Conservation (phyloP, 2,329 filamentous ascomycete genomes). For the Zalaria obscura region DNA sequence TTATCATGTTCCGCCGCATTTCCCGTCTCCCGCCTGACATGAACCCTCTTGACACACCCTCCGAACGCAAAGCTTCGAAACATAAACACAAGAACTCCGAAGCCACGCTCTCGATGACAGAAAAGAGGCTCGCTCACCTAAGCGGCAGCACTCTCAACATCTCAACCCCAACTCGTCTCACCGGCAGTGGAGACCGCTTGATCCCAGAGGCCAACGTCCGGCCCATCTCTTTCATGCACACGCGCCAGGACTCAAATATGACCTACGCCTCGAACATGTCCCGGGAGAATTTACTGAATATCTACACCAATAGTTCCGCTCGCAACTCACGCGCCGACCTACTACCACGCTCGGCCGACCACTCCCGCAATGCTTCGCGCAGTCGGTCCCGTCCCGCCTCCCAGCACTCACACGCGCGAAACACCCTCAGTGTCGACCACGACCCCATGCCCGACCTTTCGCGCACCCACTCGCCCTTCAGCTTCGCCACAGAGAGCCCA, state of each 20-base stretch:
- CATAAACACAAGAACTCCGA: constrained; percentile 65
- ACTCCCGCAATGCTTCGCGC: constrained; percentile 4
- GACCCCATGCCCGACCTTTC: constrained; percentile 3
- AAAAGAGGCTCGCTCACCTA: constrained; percentile 46
- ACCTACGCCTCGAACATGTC: constrained; percentile 33
- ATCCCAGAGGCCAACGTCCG: constrained; percentile 22
- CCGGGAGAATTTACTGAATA: constrained; percentile 35
- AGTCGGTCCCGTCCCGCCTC: constrained; percentile 2
- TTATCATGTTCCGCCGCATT: constrained; percentile 70
- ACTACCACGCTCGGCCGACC: constrained; percentile 5
- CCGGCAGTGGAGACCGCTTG: constrained; percentile 11
- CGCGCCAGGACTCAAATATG: constrained; percentile 47
- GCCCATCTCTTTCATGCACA: constrained; percentile 68
- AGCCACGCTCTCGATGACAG: constrained; percentile 29
- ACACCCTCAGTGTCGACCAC: constrained; percentile 1
- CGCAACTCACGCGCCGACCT: constrained; percentile 23
- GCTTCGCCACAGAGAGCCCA: constrained; percentile 4
- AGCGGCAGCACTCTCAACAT: constrained; percentile 29
- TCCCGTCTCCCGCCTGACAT: constrained; percentile 74
- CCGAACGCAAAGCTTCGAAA: constrained; percentile 42
- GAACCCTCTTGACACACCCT: constrained; percentile 80
- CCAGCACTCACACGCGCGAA: neutral
- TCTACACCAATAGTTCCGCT: constrained; percentile 29
- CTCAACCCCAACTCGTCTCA: constrained; percentile 20
- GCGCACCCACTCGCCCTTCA: constrained; percentile 1